Conservation (phyloP, 805 yeast species). For the Ascoidea rubescens region DNA sequence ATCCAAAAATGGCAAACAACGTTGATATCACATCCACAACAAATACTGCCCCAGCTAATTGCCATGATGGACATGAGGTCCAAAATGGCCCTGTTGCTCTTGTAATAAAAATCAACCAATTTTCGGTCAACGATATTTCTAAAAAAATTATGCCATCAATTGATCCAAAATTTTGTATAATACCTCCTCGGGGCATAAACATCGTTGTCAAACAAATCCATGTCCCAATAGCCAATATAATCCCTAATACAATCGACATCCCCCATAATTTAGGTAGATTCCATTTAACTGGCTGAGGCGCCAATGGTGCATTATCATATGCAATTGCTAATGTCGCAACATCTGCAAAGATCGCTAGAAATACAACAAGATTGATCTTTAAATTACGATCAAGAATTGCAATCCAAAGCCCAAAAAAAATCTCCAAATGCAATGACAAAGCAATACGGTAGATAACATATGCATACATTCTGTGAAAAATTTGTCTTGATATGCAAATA, state of each 20-base stretch:
- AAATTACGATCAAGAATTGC: slow-evolving; percentile 80
- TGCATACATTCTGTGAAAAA: slow-evolving; percentile 98
- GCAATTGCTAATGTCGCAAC: slow-evolving; percentile 96
- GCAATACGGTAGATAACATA: slow-evolving; percentile 98
- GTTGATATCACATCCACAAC: slow-evolving; percentile 86
- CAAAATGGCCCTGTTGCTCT: slow-evolving; percentile 98
- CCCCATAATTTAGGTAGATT: slow-evolving; percentile 96
- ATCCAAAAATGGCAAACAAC: slow-evolving; percentile 84
- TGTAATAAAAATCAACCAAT: slow-evolving; percentile 94
- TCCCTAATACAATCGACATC: slow-evolving; percentile 81
- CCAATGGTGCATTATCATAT: slow-evolving; percentile 93
- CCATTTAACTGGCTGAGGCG: slow-evolving; percentile 91
- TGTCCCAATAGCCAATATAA: slow-evolving; percentile 77
- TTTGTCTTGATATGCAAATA: slow-evolving; percentile 82
- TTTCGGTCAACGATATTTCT: slow-evolving; percentile 89
- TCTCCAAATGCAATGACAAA: slow-evolving; percentile 84
- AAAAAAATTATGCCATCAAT: slow-evolving; percentile 87
- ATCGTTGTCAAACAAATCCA: slow-evolving; percentile 93
- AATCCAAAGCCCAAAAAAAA: slow-evolving; percentile 93
- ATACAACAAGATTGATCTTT: slow-evolving; percentile 83
- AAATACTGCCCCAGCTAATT: slow-evolving; percentile 87
- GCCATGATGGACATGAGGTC: slow-evolving; percentile 95
- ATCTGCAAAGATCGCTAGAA: slow-evolving; percentile 95
- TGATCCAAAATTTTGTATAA: slow-evolving; percentile 91
- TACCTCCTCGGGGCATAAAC: slow-evolving; percentile 86